A percentile compares a stretch with the other conserved stretches of the same genome.
phyloP scores from a whole-genome alignment of 177 flowering plant genomes.

The Vitis hybrid region DNA sequence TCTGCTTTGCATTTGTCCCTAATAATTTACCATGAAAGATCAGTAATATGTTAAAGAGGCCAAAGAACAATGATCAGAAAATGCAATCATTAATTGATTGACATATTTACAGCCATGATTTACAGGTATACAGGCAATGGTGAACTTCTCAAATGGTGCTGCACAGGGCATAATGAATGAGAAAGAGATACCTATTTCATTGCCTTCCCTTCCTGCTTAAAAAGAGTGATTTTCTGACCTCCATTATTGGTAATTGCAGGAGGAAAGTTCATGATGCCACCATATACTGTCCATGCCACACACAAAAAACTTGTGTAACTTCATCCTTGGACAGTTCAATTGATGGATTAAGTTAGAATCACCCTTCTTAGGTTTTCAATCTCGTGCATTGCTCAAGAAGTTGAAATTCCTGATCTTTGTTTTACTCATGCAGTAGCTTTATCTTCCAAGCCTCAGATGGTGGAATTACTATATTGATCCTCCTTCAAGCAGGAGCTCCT shows the following conservation, averaged over 20 bases:
- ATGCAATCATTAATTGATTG: background rate
- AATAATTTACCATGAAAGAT: background rate
- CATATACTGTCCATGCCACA: too few species aligned
- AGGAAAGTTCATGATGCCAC: too few species aligned
- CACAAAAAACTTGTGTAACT: too few species aligned
- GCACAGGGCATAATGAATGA: background rate
- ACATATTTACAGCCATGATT: background rate
- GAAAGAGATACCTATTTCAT: too few species aligned
- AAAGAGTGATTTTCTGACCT: too few species aligned
- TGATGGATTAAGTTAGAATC: too few species aligned
- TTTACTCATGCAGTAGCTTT: background rate
- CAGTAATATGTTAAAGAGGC: background rate
- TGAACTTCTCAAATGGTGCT: background rate
- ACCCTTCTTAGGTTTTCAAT: too few species aligned
- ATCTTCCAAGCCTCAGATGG: slow-evolving; percentile 3
- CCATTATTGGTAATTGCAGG: too few species aligned
- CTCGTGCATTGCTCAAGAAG: background rate
- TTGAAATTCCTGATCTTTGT: background rate
- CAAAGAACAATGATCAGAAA: background rate
- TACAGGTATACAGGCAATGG: background rate
- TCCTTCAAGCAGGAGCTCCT: background rate
- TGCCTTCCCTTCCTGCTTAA: too few species aligned
- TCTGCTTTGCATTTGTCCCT: too few species aligned
- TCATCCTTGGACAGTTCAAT: too few species aligned
- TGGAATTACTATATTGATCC: background rate